Evolutionary conservation across 148 eudicot species (phyloP), one percentile per base, ranked within the genome.

Genomic region (Chenopodium quinoa): DNA sequence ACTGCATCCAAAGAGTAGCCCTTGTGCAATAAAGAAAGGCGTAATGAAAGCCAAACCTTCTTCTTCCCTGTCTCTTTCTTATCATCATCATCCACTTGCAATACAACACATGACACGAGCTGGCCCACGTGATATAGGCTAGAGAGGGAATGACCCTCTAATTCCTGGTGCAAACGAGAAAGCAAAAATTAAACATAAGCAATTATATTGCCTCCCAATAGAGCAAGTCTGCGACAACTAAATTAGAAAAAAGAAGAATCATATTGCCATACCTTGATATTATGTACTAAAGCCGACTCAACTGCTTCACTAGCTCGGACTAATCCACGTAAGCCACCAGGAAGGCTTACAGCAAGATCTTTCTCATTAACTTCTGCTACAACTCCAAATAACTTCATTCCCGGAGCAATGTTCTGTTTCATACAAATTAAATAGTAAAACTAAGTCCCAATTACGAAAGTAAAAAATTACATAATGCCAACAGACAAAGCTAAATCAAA

Each of bases 361-460:
- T 91, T 96, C 83, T 91, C 91, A 86, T 93, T 93, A 60, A 93
- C 90, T 85, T 96, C 99, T 31, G 93, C 80, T 87, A 96, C 82
- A 79, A 91, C 94, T 87, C 99, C 99, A 97, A 90, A 96, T 16
- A 96, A 84, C 88, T 92, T 96, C 99, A 96, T 96, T 84, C 99
- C 99, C 81, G 92, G 84, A 79, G 94, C 83, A 27, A 96, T 82
- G 87, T 96, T 96, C 99, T 96, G 88, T 80, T 80, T 48, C 78
- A 80, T 11, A 77, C 46, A 85, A 76, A 77, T 78, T 32, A 76
- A 84, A 44, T 64, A 50, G 29, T 4, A 34, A 4, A 50, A 69
- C 54, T 81, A 72, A 78, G 65, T 44, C 37, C n/a, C 19, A 29
- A 73, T 1, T 5, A 68, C 19, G 25, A 32, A 13, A 70, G 48